phyloP scores from a whole-genome alignment of 768 basidiomycete species.

The Trametes cubensis region DNA sequence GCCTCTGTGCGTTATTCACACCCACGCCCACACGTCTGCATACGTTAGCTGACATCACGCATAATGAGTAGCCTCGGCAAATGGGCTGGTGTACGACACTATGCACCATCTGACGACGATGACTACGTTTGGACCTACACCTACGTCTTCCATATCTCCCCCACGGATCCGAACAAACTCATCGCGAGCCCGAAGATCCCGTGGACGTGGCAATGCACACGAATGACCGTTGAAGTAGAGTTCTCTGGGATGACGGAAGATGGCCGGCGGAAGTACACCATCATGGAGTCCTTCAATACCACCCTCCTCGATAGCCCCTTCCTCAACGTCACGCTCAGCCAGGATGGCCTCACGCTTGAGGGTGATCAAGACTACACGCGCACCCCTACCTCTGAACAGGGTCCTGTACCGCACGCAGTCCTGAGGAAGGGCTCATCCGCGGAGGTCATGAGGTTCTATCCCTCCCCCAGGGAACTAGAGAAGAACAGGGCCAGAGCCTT shows the following conservation, averaged over 20 bases:
- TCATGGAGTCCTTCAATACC: not conserved
- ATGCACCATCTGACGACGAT: not conserved
- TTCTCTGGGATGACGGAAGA: not conserved
- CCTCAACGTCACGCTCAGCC: not conserved
- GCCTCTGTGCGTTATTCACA: slow-evolving; percentile 8
- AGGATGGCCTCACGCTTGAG: not conserved
- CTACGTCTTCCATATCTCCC: not conserved
- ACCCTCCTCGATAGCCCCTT: not conserved
- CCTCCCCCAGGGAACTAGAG: slow-evolving; percentile 27
- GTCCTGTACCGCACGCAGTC: not conserved
- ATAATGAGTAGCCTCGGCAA: not conserved
- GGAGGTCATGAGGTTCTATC: slow-evolving; percentile 34
- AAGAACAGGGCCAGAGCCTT: slow-evolving; percentile 31
- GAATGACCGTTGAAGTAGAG: not conserved
- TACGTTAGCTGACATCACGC: not conserved
- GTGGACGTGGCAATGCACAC: slow-evolving; percentile 2
- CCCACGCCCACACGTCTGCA: not conserved
- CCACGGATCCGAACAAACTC: not conserved
- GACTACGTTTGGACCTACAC: not conserved
- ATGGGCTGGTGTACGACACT: not conserved
- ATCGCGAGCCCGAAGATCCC: not conserved
- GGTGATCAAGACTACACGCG: not conserved
- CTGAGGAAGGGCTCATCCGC: slow-evolving; percentile 16
- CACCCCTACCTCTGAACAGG: not conserved
- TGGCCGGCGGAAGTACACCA: not conserved